These are phyloP conservation scores for Aureobasidium sp. DNA, from an alignment of 2,329 filamentous ascomycete genomes.

Conservation along the genomic window DNA sequence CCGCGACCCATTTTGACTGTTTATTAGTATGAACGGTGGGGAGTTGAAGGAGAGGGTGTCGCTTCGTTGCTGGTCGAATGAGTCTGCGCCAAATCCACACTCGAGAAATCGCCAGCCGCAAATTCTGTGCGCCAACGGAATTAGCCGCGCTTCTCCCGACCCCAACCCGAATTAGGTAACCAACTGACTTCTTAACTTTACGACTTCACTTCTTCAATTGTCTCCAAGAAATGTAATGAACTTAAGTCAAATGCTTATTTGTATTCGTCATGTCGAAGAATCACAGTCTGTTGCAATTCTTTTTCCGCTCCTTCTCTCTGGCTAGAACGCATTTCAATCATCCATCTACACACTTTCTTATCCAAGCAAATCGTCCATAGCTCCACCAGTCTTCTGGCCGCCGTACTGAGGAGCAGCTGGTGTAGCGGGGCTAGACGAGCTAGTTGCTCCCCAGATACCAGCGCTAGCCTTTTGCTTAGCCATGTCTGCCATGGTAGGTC, in stretches of 20 bases:
- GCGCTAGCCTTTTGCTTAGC: conserved; percentile 97
- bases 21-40: conserved; percentile 16
- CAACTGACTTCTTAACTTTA: background rate
- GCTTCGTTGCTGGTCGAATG: conserved; percentile 16
- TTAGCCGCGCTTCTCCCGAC: background rate
- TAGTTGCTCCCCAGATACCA: conserved; percentile 81
- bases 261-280: background rate
- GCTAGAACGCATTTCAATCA: background rate
- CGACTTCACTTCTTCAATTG: background rate
- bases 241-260: background rate
- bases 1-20: conserved; percentile 30
- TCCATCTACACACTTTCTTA: conserved; percentile 18
- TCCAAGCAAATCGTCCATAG: conserved; percentile 37
- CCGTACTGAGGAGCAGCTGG: conserved; percentile 5
- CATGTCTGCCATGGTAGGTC: conserved; percentile 81
- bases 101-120: conserved; percentile 1
- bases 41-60: conserved; percentile 10
- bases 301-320: background rate
- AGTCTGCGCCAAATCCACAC: background rate
- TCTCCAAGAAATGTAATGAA: background rate
- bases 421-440: conserved; percentile 21
- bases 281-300: conserved; percentile 1
- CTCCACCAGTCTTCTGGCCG: conserved; percentile 19
- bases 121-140: conserved; percentile 8
- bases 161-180: background rate